Evolutionary conservation across 2,329 filamentous ascomycete species (phyloP).

Genomic region (Aspergillus puulaauensis): DNA sequence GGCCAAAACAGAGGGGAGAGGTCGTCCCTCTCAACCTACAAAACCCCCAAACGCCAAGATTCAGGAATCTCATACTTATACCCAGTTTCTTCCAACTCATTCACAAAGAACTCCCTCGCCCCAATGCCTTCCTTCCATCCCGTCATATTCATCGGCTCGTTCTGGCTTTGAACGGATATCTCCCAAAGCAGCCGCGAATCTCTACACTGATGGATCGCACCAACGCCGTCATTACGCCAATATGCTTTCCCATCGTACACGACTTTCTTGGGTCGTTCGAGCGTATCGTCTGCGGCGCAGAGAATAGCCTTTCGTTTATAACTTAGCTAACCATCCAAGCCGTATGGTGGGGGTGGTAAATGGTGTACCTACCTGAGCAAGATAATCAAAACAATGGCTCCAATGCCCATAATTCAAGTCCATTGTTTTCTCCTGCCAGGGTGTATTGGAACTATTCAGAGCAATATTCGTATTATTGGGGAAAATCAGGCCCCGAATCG

Average conservation of each 20-base stretch:
- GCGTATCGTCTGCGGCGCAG: constrained; percentile 17
- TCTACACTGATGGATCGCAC: constrained; percentile 14
- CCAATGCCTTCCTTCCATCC: constrained; percentile 8
- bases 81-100: neutral
- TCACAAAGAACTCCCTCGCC: constrained; percentile 5
- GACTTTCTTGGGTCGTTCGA: constrained; percentile 8
- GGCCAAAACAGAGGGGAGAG: neutral
- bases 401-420: constrained; percentile 9
- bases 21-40: neutral
- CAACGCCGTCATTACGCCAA: constrained; percentile 12
- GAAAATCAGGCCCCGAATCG: constrained; percentile 10
- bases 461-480: constrained; percentile 1
- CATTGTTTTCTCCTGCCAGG: neutral
- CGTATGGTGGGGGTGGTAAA: too few relatives aligned
- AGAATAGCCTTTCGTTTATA: constrained; percentile 7
- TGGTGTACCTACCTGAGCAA: constrained; percentile 15
- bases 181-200: constrained; percentile 14
- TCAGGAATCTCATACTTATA: constrained; percentile 8
- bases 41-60: neutral
- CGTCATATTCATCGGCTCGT: constrained; percentile 5
- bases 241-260: neutral
- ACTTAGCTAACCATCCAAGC: neutral
- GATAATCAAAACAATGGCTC: constrained; percentile 21
- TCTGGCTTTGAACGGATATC: neutral
- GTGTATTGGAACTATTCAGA: neutral